Base-by-base conservation (phyloP, 1,284 basidiomycete genomes). In the Sporisorium exsertum region DNA sequence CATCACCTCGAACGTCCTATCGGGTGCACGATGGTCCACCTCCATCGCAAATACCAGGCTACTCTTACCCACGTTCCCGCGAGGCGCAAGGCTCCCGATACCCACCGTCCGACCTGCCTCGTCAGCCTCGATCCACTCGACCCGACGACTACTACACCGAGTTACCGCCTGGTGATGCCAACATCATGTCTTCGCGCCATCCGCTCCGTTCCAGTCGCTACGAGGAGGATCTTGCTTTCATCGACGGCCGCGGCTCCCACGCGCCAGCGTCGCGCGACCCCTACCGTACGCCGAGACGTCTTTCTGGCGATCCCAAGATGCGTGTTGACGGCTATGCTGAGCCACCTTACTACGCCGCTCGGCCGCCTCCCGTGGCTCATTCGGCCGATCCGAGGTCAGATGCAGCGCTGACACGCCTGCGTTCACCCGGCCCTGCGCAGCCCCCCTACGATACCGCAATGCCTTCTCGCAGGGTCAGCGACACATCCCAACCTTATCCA, bases 51-150 rank as follows among this genome's bases (percentile, higher is more conserved):
- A 56, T 52, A 15, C 1, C 46, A 13, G 12, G 26, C 26, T 59
- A 45, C 15, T 15, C 56, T 0, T 72, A 63, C 42, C 8, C 62
- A 15, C 62, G 58, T 15, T 24, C 53, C 5, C 18, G 22, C 18
- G 66, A 69, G 22, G 13, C 57, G 9, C 53, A 27, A 18, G 18
- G 20, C 16, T 32, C 43, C 33, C 58, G 69, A 35, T 59, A 62
- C 47, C 59, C 69, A 13, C 56, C 64, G 7, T 56, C 64, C 24
- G 69, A 72, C 22, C 20, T 59, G 51, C 69, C 69, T 22, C 69
- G 56, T 15, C 59, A 64, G 15, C 35, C 69, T 4, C 58, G 55
- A 22, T 53, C 55, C 13, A 46, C 47, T 9, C 40, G 60, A 32
- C 47, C 64, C 12, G 64, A 66, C 13, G 59, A 63, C 9, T 72